phyloP scores from a whole-genome alignment of 2,329 filamentous ascomycete species.

The Stylonectria norvegica region DNA sequence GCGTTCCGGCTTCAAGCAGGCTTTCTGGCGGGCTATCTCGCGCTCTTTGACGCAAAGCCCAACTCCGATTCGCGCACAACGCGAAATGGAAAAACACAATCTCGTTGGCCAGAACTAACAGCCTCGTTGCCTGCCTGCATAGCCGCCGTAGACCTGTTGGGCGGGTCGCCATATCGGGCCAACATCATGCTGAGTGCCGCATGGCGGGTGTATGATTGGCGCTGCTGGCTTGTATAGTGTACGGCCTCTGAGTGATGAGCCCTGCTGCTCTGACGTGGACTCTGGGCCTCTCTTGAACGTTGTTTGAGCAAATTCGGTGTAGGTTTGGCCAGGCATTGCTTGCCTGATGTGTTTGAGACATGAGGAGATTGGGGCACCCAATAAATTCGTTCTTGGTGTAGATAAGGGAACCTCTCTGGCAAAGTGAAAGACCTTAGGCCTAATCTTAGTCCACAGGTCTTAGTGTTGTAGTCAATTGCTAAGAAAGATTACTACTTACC shows the following conservation, averaged over 20 bases:
- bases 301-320: conserved; percentile 8
- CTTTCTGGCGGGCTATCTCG: no score
- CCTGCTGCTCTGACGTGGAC: conserved; percentile 8
- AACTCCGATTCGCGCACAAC: conserved; percentile 4
- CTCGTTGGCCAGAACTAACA: conserved; percentile 7
- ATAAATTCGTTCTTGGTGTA: background rate
- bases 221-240: conserved; percentile 6
- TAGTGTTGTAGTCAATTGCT: no score
- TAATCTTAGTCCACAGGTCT: no score
- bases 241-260: background rate
- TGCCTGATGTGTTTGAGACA: no score
- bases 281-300: conserved; percentile 5
- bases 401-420: no score
- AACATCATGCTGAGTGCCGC: background rate
- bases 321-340: background rate
- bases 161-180: conserved; percentile 5
- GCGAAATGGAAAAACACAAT: conserved; percentile 4
- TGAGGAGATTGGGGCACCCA: no score
- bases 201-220: conserved; percentile 15
- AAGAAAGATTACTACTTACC: no score
- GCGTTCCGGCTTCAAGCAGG: background rate
- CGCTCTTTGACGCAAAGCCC: conserved; percentile 1
- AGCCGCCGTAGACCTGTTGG: background rate
- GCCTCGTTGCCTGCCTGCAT: conserved; percentile 8
- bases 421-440: no score